A percentile compares a stretch with the other conserved stretches of the same genome.
Conservation (phyloP, 164 flowering plant species). For the grape (Vitis vinifera) region DNA sequence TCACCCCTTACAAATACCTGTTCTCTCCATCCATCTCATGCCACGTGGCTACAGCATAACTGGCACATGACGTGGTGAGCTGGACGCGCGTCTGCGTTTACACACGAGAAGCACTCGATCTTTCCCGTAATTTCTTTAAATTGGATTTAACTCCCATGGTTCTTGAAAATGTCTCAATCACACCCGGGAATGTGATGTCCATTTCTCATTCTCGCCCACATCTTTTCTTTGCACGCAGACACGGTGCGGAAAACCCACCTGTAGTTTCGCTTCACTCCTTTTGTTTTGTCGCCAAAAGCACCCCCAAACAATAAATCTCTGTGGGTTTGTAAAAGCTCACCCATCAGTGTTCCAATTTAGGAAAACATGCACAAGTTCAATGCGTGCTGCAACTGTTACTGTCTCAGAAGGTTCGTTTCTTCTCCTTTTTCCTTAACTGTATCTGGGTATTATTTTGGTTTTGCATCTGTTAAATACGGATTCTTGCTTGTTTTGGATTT, state of each 20-base stretch:
- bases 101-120: background rate
- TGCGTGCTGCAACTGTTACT: background rate
- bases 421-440: background rate
- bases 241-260: background rate
- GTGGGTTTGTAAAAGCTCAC: background rate
- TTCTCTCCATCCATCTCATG: too few relatives aligned
- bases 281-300: background rate
- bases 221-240: background rate
- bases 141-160: background rate
- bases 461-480: background rate
- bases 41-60: too few relatives aligned
- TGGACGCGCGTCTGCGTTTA: too few relatives aligned
- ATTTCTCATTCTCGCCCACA: background rate
- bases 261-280: background rate
- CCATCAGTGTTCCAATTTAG: background rate
- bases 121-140: background rate
- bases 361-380: background rate
- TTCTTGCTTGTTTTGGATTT: too few relatives aligned
- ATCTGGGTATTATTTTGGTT: background rate
- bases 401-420: background rate
- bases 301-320: background rate
- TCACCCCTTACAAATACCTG: too few relatives aligned
- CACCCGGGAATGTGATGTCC: background rate
- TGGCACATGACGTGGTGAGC: too few relatives aligned
- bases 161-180: background rate